A percentile compares a stretch with the other conserved stretches of the same genome.
Conservation (phyloP, 257 asterid species). For the Cruciata laevipes region DNA sequence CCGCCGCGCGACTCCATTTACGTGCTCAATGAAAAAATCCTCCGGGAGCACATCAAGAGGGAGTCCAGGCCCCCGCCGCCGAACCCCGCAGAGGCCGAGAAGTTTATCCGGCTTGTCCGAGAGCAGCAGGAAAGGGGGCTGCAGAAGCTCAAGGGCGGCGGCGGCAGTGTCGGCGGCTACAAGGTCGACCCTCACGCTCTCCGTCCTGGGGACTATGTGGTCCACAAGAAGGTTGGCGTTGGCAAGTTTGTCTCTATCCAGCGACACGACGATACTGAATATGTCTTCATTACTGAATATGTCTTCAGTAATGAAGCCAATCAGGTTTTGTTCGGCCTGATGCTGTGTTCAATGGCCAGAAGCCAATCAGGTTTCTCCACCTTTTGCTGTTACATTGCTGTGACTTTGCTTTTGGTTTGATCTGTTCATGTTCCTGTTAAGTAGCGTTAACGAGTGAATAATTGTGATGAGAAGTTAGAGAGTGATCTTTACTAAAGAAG, state of each 20-base stretch:
- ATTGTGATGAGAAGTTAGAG: background rate
- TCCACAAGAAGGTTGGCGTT: conserved; percentile 83
- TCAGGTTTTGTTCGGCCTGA: conserved; percentile 98
- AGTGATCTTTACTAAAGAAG: background rate
- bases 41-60: conserved; percentile 66
- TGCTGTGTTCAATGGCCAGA: conserved; percentile 89
- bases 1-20: conserved; percentile 50
- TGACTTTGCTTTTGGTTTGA: no score
- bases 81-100: conserved; percentile 75
- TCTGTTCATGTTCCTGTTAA: background rate
- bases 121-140: conserved; percentile 92
- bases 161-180: conserved; percentile 37
- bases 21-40: conserved; percentile 58
- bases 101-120: conserved; percentile 71
- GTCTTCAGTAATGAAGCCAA: no score
- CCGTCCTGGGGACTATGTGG: conserved; percentile 77
- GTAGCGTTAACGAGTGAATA: background rate
- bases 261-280: conserved; percentile 27
- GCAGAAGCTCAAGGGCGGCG: conserved; percentile 68
- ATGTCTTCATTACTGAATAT: conserved; percentile 77
- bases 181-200: conserved; percentile 90
- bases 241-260: conserved; percentile 71
- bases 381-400: conserved; percentile 9
- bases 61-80: conserved; percentile 49
- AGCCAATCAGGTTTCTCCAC: conserved; percentile 75